Evolutionary conservation across 495 filamentous ascomycete genomes (phyloP).

Genomic region (Hyphodiscus hymeniophilus): DNA sequence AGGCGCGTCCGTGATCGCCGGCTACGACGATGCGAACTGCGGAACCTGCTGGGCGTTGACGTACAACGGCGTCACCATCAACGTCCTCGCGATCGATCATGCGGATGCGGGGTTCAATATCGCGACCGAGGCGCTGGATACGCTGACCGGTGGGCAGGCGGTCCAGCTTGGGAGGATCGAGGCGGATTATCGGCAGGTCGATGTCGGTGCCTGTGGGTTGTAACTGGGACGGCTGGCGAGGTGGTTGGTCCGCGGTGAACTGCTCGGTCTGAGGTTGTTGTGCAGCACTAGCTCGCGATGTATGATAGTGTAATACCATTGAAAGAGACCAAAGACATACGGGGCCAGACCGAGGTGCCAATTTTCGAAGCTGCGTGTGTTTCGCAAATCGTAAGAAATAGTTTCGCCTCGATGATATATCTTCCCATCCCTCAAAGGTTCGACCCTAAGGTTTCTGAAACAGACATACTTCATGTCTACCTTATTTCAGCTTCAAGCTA

Average conservation of each 20-base stretch:
- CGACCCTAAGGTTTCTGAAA: no score
- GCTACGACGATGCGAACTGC: conserved; percentile 53
- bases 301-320: no score
- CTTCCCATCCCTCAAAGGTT: no score
- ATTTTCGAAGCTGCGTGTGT: no score
- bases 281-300: no score
- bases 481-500: no score
- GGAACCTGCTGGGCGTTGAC: conserved; percentile 61
- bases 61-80: conserved; percentile 52
- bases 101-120: conserved; percentile 55
- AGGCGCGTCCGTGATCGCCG: conserved; percentile 48
- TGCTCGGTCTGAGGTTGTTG: no score
- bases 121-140: conserved; percentile 54
- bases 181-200: conserved; percentile 40
- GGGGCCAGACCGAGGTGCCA: no score
- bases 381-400: no score
- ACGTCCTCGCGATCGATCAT: conserved; percentile 61
- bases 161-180: conserved; percentile 45
- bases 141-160: conserved; percentile 51
- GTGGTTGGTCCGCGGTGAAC: no score
- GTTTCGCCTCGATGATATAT: conserved; percentile 3
- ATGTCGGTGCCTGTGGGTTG: conserved; percentile 32
- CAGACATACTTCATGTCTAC: no score
- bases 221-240: not conserved
- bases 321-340: no score